Conservation (phyloP, 768 basidiomycete species). For the Candolleomyces eurysporus region DNA sequence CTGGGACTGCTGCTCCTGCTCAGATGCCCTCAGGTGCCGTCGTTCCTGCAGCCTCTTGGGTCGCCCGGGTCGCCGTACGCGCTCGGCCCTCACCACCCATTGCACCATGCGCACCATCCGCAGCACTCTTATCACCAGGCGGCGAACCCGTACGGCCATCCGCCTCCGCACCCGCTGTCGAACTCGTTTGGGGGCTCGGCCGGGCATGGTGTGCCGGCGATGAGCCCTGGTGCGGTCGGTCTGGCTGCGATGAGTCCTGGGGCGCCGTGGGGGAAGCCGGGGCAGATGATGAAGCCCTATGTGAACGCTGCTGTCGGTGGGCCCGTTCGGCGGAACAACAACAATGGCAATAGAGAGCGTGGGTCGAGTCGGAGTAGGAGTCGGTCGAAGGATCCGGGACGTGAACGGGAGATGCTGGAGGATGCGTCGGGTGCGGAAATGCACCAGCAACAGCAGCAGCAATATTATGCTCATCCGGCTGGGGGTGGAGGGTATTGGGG, state of each 20-base stretch:
- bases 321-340: conserved; percentile 30
- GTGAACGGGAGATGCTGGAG: not conserved
- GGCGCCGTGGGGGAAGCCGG: conserved; percentile 68
- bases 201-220: conserved; percentile 16
- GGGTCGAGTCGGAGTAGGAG: not conserved
- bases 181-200: conserved; percentile 15
- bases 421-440: too few species aligned
- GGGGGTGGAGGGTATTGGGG: not conserved
- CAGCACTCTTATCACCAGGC: not conserved
- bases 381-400: not conserved
- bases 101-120: conserved; percentile 10
- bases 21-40: conserved; percentile 6
- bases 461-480: not conserved
- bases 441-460: conserved; percentile 1
- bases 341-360: not conserved
- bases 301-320: conserved; percentile 49
- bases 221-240: conserved; percentile 59
- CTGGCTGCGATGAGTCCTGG: conserved; percentile 69
- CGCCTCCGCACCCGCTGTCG: conserved; percentile 6
- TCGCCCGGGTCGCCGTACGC: conserved; percentile 11
- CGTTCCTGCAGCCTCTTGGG: conserved; percentile 11
- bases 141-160: not conserved
- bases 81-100: conserved; percentile 12
- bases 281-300: conserved; percentile 36
- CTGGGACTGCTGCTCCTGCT: not conserved